Conservation (phyloP, 768 basidiomycete genomes). For the Neoboletus subvelutipes region DNA sequence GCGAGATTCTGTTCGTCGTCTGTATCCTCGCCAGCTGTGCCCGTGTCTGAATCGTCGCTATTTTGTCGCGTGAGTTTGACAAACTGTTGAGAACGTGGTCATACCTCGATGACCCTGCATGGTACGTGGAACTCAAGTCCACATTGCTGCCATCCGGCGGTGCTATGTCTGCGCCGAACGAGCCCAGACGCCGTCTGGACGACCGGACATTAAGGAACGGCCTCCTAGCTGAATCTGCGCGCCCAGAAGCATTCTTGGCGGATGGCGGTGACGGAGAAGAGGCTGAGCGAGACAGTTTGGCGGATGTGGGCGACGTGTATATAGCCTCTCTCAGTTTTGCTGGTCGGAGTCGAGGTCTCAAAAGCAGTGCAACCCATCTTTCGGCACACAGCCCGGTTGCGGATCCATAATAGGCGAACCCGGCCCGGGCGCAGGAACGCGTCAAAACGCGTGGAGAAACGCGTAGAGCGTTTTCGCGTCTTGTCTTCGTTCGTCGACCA, state of each 20-base stretch:
- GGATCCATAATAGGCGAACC: slow-evolving; percentile 13
- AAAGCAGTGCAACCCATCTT: slow-evolving; percentile 4
- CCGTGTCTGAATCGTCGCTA: slow-evolving; percentile 50
- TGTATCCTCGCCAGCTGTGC: slow-evolving; percentile 58
- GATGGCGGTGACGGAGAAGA: slow-evolving; percentile 76
- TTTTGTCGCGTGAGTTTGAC: slow-evolving; percentile 20
- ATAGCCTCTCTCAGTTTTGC: not conserved
- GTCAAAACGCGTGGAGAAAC: not conserved
- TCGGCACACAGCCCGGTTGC: not conserved
- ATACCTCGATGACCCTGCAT: slow-evolving; percentile 80
- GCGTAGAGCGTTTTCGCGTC: slow-evolving; percentile 13
- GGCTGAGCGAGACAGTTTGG: slow-evolving; percentile 76
- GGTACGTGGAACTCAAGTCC: slow-evolving; percentile 86
- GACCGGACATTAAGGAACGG: slow-evolving; percentile 32
- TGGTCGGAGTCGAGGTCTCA: slow-evolving; percentile 2
- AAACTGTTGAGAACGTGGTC: slow-evolving; percentile 16
- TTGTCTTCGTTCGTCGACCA: slow-evolving; percentile 7
- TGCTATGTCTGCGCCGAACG: slow-evolving; percentile 20
- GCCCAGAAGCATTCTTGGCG: slow-evolving; percentile 50
- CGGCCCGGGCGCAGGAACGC: not conserved
- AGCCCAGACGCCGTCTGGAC: slow-evolving; percentile 26
- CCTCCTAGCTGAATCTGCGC: slow-evolving; percentile 47
- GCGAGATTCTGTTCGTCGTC: slow-evolving; percentile 45
- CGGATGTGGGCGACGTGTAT: slow-evolving; percentile 12
- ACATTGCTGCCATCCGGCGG: slow-evolving; percentile 36